Evolutionary conservation across 805 yeast genomes (phyloP).

Genomic region (Myxozyma mucilagina): DNA sequence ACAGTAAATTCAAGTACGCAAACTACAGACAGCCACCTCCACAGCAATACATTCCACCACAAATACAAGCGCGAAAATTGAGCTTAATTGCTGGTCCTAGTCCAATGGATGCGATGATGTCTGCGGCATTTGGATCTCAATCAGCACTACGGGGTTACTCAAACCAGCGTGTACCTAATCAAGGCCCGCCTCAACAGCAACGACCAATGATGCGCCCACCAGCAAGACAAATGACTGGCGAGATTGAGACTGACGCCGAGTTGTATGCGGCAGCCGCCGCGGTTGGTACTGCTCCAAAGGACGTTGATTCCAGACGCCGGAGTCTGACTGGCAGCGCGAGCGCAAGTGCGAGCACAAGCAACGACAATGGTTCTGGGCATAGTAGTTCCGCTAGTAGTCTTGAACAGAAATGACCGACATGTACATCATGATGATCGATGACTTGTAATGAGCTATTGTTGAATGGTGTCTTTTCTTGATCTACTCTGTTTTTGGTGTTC

Average conservation of each 20-base stretch:
- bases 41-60: constrained; percentile 9
- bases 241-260: constrained; percentile 7
- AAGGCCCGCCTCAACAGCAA: constrained; percentile 4
- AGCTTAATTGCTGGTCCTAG: constrained; percentile 24
- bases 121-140: constrained; percentile 8
- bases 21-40: neutral
- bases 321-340: constrained; percentile 28
- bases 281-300: constrained; percentile 5
- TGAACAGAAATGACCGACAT: constrained; percentile 20
- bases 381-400: constrained; percentile 30
- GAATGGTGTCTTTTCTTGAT: neutral
- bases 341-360: constrained; percentile 28
- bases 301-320: constrained; percentile 6
- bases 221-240: neutral
- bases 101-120: constrained; percentile 27
- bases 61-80: constrained; percentile 14
- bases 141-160: neutral
- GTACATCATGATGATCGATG: neutral
- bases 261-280: constrained; percentile 14
- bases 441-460: neutral
- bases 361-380: constrained; percentile 26
- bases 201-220: neutral
- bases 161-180: neutral
- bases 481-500: neutral
- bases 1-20: constrained; percentile 10